Conservation (phyloP, 805 yeast species). For the Hanseniaspora guilliermondii region DNA sequence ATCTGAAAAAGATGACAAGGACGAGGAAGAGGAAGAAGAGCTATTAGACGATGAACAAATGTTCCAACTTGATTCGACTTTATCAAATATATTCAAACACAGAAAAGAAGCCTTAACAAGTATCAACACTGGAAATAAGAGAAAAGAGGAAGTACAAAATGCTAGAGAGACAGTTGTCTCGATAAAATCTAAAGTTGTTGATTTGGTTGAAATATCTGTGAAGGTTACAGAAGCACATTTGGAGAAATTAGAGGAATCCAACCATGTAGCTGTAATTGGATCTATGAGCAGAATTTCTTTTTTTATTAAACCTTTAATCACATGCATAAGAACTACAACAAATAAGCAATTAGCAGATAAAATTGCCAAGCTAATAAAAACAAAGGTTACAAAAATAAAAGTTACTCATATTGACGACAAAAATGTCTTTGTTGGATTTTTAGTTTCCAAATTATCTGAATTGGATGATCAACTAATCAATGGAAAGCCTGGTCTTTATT, state of each 20-base stretch:
- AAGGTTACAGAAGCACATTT: slow-evolving; percentile 31
- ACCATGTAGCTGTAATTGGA: background rate
- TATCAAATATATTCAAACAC: slow-evolving; percentile 73
- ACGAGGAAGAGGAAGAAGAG: slow-evolving; percentile 52
- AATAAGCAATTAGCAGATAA: slow-evolving; percentile 62
- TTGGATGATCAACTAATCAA: slow-evolving; percentile 34
- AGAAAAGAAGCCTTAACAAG: slow-evolving; percentile 54
- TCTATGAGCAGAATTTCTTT: slow-evolving; percentile 29
- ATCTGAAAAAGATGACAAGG: slow-evolving; percentile 28
- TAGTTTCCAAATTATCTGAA: slow-evolving; percentile 26
- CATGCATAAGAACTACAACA: slow-evolving; percentile 51
- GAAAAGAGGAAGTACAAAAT: slow-evolving; percentile 59
- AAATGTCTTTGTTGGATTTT: slow-evolving; percentile 18
- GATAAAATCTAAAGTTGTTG: slow-evolving; percentile 68
- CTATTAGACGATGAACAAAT: slow-evolving; percentile 93
- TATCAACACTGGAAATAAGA: slow-evolving; percentile 47
- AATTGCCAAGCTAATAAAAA: slow-evolving; percentile 59
- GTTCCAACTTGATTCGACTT: slow-evolving; percentile 82
- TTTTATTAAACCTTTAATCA: slow-evolving; percentile 44
- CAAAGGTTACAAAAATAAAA: slow-evolving; percentile 42
- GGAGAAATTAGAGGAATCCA: background rate
- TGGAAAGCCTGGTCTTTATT: slow-evolving; percentile 28
- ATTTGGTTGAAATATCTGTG: slow-evolving; percentile 54
- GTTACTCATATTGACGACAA: slow-evolving; percentile 16
- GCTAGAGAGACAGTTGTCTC: slow-evolving; percentile 70